Percentiles rank a stretch among this genome's conserved stretches.
Evolutionary conservation across 2,329 filamentous ascomycete genomes (phyloP).

Genomic region (Rutstroemia sydowiana): DNA sequence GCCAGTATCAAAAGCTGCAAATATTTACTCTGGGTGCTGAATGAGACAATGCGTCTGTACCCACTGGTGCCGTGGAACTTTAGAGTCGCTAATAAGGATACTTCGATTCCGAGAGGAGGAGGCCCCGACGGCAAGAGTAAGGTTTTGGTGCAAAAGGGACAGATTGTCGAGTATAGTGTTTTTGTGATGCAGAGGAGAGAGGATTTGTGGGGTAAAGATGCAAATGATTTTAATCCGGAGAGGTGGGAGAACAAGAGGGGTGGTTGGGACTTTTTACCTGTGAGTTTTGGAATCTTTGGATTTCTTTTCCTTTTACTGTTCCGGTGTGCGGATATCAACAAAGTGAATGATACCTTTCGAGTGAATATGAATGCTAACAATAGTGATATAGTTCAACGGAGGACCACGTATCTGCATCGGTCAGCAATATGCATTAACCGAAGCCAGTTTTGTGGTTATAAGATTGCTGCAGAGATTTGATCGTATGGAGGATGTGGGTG

Average conservation of each 20-base stretch:
- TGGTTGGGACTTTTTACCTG: slow-evolving; percentile 37
- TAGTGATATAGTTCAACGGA: slow-evolving; percentile 29
- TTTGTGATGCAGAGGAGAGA: slow-evolving; percentile 31
- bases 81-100: slow-evolving; percentile 32
- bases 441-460: slow-evolving; percentile 31
- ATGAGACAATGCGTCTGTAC: slow-evolving; percentile 42
- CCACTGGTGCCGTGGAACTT: slow-evolving; percentile 47
- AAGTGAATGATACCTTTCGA: not conserved
- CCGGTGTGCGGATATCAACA: no score
- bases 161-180: slow-evolving; percentile 25
- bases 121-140: slow-evolving; percentile 30
- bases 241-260: slow-evolving; percentile 35
- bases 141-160: slow-evolving; percentile 29
- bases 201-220: slow-evolving; percentile 33
- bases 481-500: slow-evolving; percentile 25
- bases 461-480: slow-evolving; percentile 25
- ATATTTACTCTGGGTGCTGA: slow-evolving; percentile 26
- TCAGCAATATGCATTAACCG: slow-evolving; percentile 34
- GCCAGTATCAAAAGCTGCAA: slow-evolving; percentile 23
- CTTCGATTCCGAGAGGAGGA: slow-evolving; percentile 31
- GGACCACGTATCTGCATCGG: slow-evolving; percentile 33
- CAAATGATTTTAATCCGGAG: slow-evolving; percentile 33
- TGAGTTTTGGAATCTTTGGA: slow-evolving; percentile 12
- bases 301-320: not conserved
- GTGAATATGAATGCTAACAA: not conserved